Base-by-base conservation (phyloP, 129 eudicot species). In the Sambucus nigra region DNA sequence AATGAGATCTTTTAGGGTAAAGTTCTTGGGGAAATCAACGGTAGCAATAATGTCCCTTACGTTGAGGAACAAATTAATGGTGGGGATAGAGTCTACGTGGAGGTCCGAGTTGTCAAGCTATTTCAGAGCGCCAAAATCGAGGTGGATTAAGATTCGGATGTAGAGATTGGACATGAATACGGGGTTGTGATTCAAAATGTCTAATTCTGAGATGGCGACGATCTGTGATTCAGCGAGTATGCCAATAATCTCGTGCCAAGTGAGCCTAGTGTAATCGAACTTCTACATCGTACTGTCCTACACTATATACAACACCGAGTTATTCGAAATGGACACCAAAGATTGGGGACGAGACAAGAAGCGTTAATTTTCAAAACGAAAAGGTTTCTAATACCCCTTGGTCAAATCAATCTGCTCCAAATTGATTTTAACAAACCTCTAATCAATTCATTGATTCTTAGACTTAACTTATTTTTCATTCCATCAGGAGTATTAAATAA, bases 31-130 rank as follows among this genome's bases (percentile, higher is more conserved):
- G 53, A 88, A 89, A 1, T 64, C 65, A 9, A 84, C 61, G 33
- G 77, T 74, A 10, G 62, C 64, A 17, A 81, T 12, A 41, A 76
- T 46, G 7, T 64, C 79, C 65, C 58, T 76, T 11, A 78, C 67
- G 55, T 81, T 76, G 29, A 59, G 15, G 40, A 55, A 81, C 81
- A 89, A 50, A 61, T 66, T 73, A 69, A 81, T 67, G 25, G 31
- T 53, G 44, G 66, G 71, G 15, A 84, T 73, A 0, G 97, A 78
- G 46, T 84, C 93, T 12, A 59, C 67, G 23, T 81, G 93, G 44
- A 53, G 33, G 47, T 89, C 97, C 1, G 97, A 95, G 57, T 84
- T 84, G 63, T 85, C 97, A 0, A 89, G 63, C 35, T 76, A 80
- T 63, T 78, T 84, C 49, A 89, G 51, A 12, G 82, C 92, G 23